Conservation (phyloP, 495 filamentous ascomycete species). For the Endocarpon pusillum region DNA sequence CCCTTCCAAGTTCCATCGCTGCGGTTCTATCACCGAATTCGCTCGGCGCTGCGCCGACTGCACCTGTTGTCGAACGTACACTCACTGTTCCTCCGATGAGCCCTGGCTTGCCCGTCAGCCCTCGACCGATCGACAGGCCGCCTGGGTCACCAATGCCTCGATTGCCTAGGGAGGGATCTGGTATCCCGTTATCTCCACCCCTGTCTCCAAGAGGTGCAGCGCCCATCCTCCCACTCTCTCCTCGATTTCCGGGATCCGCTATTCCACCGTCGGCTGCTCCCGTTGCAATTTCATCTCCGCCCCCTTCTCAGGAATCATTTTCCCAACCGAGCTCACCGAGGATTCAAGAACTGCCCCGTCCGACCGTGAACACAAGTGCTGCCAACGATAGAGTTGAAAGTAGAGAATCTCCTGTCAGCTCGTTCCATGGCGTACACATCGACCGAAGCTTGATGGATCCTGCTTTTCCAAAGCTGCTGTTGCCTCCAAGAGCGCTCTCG, state of each 20-base stretch:
- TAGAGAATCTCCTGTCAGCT: no score
- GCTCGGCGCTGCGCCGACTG: no score
- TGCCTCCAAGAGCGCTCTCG: constrained; percentile 83
- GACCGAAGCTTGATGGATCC: constrained; percentile 61
- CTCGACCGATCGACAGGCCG: constrained; percentile 62
- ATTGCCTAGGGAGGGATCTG: constrained; percentile 34
- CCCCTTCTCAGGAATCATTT: no score
- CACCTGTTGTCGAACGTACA: no score
- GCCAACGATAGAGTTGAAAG: no score
- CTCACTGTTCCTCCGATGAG: constrained; percentile 60
- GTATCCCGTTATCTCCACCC: constrained; percentile 39
- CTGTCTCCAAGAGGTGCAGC: constrained; percentile 43
- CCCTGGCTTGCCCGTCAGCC: constrained; percentile 77
- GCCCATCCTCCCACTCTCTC: constrained; percentile 48
- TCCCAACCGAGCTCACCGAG: no score
- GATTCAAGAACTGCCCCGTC: no score
- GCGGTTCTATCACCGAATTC: no score
- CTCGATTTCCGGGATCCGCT: constrained; percentile 49
- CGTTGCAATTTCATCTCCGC: no score
- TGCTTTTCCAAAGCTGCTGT: constrained; percentile 63
- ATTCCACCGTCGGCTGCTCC: no score
- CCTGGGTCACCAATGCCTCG: constrained; percentile 56
- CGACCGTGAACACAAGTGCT: no score
- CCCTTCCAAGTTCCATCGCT: no score
- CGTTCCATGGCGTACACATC: constrained; percentile 18